A percentile compares a stretch with the other conserved stretches of the same genome.
phyloP scores from a whole-genome alignment of 148 eudicot species.

The Vaccinium darrowii region DNA sequence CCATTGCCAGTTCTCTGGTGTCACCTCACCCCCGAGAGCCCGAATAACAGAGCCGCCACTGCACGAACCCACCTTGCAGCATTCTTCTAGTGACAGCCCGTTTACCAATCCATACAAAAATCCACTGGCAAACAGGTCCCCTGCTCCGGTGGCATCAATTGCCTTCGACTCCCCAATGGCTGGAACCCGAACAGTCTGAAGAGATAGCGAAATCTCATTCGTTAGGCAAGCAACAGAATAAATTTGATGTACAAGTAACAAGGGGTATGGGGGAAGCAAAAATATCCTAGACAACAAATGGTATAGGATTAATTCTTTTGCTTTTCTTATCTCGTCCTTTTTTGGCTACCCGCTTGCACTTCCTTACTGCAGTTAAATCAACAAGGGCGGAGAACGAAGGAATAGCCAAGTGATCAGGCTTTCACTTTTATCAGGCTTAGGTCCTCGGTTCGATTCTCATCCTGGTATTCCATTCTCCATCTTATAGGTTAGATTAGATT shows the following conservation, averaged over 20 bases:
- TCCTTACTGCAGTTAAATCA: neutral
- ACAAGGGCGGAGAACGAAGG: neutral
- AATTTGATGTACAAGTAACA: slow-evolving; percentile 3
- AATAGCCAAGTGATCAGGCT: neutral
- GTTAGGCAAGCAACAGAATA: neutral
- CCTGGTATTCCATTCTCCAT: neutral
- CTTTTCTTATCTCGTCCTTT: neutral
- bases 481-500: neutral
- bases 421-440: neutral
- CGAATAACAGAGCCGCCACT: slow-evolving; percentile 95
- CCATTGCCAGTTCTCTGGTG: slow-evolving; percentile 88
- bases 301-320: neutral
- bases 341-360: neutral
- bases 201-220: neutral
- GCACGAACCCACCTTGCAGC: slow-evolving; percentile 86
- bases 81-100: slow-evolving; percentile 79
- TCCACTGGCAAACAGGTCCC: slow-evolving; percentile 94
- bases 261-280: neutral
- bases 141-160: slow-evolving; percentile 92
- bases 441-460: neutral
- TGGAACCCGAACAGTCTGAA: slow-evolving; percentile 66
- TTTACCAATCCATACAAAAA: slow-evolving; percentile 84
- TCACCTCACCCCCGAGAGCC: slow-evolving; percentile 87
- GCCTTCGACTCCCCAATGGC: slow-evolving; percentile 79
- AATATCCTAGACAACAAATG: neutral